Base-by-base conservation (phyloP, 1,284 basidiomycete species). In the Blastosporella zonata region DNA sequence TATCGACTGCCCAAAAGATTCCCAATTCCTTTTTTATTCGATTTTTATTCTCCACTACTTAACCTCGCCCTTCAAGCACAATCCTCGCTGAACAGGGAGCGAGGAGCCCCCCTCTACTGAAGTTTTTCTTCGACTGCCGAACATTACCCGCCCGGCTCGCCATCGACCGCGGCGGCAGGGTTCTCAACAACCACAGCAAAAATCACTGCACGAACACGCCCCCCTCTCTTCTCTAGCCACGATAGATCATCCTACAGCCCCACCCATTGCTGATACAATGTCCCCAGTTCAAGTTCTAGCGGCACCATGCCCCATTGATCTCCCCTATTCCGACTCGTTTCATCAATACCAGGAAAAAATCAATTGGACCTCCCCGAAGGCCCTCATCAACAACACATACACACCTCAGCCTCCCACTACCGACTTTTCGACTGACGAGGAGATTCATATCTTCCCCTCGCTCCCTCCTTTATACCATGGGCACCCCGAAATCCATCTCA, bases 111-210 rank as follows among this genome's bases (percentile, higher is more conserved):
- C 71, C 49, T 61, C 75, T 73, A 73, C 78, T 86, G 81, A 81
- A 67, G 66, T 67, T 67, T 65, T 66, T 67, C 63, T 60, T 59
- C 54, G 58, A 59, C 72, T 76, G 78, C 79, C 82, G 79, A 76
- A 75, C 78, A 76, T 71, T 68, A 70, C 43, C 77, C 81, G 80
- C 79, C 81, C 81, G 80, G 82, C 70, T 71, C 72, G 64, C 65
- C 67, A 62, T 66, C 70, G 71, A 77, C 82, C 81, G 80, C 75
- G 80, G 84, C 82, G 82, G 84, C 68, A 78, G 81, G 79, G 75
- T 81, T 77, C 77, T 79, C 79, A 80, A 75, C 65, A 49, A 46
- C 17, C 27, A 48, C 23, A 28, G n/a, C 28, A 25, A 46, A 39
- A 49, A 39, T 29, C 42, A 35, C 68, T 61, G 68, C 66, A 67